These are phyloP conservation scores for Coccomyxa sp. DNA, from an alignment of 139 green algal species.

Conservation along the genomic window DNA sequence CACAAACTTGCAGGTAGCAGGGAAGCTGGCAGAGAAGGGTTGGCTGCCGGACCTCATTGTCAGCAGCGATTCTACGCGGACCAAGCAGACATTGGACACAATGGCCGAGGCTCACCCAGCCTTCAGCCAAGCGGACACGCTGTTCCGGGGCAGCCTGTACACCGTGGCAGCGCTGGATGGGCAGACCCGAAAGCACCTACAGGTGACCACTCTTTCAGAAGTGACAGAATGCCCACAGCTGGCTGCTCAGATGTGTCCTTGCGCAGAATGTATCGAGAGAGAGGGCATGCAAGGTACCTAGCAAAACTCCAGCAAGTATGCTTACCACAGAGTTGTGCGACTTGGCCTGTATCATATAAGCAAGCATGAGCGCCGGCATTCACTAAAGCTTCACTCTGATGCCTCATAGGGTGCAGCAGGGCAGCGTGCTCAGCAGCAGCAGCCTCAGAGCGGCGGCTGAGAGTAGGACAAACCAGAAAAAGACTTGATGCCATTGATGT, in stretches of 20 bases:
- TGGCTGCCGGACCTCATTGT: slow-evolving; percentile 72
- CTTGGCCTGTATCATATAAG: background rate
- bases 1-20: slow-evolving; percentile 21
- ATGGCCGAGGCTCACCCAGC: slow-evolving; percentile 54
- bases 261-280: too few relatives aligned
- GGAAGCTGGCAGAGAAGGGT: slow-evolving; percentile 38
- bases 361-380: background rate
- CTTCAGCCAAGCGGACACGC: slow-evolving; percentile 30
- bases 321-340: background rate
- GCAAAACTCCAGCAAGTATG: background rate
- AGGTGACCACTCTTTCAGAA: background rate
- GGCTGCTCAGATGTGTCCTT: background rate
- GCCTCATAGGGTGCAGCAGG: background rate
- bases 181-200: slow-evolving; percentile 60
- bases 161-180: slow-evolving; percentile 79
- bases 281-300: too few relatives aligned
- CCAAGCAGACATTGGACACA: slow-evolving; percentile 72
- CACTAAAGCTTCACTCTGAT: background rate
- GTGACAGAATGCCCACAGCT: background rate
- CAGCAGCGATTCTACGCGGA: slow-evolving; percentile 60
- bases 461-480: background rate
- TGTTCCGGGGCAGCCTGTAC: slow-evolving; percentile 77
- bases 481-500: background rate
- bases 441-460: background rate
- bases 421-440: background rate